These are phyloP conservation scores for Quercus lobata DNA, from an alignment of 331 rosid genomes.

Conservation along the genomic window DNA sequence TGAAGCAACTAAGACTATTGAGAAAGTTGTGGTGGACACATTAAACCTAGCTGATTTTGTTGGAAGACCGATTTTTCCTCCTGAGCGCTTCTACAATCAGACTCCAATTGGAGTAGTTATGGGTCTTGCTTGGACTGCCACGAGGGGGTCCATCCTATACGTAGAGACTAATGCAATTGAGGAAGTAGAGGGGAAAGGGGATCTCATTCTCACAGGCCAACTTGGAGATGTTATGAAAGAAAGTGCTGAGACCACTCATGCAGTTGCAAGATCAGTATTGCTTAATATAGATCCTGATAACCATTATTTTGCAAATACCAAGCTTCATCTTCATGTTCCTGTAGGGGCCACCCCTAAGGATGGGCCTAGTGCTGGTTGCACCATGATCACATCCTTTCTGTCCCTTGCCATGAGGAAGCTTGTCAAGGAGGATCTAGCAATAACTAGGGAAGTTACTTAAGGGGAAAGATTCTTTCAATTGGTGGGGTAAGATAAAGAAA, in stretches of 20 bases:
- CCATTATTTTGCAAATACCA: constrained; percentile 59
- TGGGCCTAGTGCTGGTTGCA: constrained; percentile 99
- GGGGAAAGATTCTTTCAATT: constrained; percentile 94
- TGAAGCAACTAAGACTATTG: constrained; percentile 31
- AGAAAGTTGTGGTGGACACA: constrained; percentile 56
- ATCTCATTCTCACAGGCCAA: constrained; percentile 71
- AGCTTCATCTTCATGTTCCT: constrained; percentile 94
- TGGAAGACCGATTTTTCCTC: constrained; percentile 95
- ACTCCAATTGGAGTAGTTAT: constrained; percentile 33
- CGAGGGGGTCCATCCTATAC: too few relatives aligned
- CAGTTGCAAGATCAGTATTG: constrained; percentile 66
- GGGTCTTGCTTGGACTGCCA: too few relatives aligned
- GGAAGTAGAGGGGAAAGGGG: too few relatives aligned
- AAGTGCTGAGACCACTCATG: constrained; percentile 94
- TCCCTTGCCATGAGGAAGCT: constrained; percentile 89
- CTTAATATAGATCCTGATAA: constrained; percentile 54
- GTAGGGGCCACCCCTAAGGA: constrained; percentile 97
- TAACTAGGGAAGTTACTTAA: constrained; percentile 98
- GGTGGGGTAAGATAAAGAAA: constrained; percentile 82
- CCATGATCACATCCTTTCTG: constrained; percentile 91
- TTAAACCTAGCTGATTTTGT: constrained; percentile 64
- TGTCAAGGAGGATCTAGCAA: constrained; percentile 82
- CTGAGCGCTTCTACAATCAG: constrained; percentile 73
- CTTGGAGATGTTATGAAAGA: constrained; percentile 99
- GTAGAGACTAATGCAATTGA: too few relatives aligned